Evolutionary conservation across 805 yeast species (phyloP), one percentile per base, ranked within the genome.

Genomic region (Saccharomyces mikatae): DNA sequence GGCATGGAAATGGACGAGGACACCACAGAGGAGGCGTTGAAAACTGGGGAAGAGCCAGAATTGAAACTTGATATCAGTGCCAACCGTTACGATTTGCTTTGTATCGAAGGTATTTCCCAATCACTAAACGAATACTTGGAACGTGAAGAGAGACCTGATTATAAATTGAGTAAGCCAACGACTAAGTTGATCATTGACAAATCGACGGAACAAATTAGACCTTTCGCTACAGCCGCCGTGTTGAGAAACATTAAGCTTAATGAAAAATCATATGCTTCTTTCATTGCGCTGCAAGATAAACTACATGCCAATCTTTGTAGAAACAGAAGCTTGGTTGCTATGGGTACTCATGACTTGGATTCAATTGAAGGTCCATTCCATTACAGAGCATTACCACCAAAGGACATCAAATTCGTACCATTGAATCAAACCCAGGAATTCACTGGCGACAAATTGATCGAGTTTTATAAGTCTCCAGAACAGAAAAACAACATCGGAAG

Each of bases 1-100:
- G 99, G 99, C 65, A 84, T 94, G 62, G 99, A 94, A 76, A 80
- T 94, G 58, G 99, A 94, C 71, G 99, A 95, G 75, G 98, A 95
- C 71, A 89, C 96, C 68, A 87, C 96, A 47, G 89, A 86, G 54
- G 74, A 71, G 61, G 74, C 74, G 36, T 56, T 71, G 54, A 70
- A 68, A 52, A 59, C 54, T 44, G 75, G 72, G 46, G 84, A 86
- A 60, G 81, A 79, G 70, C 97, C 99, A n/a, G 95, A 92, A 73
- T 80, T 89, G 65, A 94, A 94, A 75, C 89, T 94, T 66, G 99
- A 94, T 72, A 84, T 95, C 60, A 97, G 97, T 55, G 99, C 99
- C 58, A 94, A 94, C 76, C 87, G 99, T 78, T 95, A 94, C 69
- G 99, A 94, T 71, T 83, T 94, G 91, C 82, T 94, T 61, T 95